Conservation (phyloP, 1,139 yeast genomes). For the Tardiomyces digboiensis region DNA sequence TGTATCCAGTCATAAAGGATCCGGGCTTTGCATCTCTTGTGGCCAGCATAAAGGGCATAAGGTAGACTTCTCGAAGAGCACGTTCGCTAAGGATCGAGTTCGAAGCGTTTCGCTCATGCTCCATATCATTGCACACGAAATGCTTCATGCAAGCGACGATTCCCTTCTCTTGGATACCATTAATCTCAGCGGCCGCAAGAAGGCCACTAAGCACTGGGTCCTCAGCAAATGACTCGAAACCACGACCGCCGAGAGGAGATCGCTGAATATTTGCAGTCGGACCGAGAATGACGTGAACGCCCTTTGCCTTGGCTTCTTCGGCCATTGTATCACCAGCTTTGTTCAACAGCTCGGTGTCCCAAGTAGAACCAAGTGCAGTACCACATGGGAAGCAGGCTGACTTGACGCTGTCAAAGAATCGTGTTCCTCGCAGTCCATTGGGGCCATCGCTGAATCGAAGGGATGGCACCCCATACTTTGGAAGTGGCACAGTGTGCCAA, state of each 20-base stretch:
- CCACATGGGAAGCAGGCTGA: slow-evolving; percentile 47
- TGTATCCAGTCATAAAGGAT: slow-evolving; percentile 50
- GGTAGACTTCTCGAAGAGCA: slow-evolving; percentile 51
- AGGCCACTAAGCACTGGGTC: slow-evolving; percentile 51
- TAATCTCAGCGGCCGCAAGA: slow-evolving; percentile 38
- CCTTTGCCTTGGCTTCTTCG: slow-evolving; percentile 39
- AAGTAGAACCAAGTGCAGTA: slow-evolving; percentile 36
- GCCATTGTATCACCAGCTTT: slow-evolving; percentile 42
- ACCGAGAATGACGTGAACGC: slow-evolving; percentile 41
- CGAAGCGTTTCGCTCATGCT: slow-evolving; percentile 41
- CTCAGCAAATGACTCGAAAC: slow-evolving; percentile 53
- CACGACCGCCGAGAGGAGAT: slow-evolving; percentile 56
- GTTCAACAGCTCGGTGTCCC: slow-evolving; percentile 32
- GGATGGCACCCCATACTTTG: slow-evolving; percentile 35
- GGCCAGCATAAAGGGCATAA: slow-evolving; percentile 54
- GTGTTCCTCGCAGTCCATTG: slow-evolving; percentile 45
- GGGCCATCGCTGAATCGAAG: slow-evolving; percentile 41
- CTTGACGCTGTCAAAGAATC: slow-evolving; percentile 37
- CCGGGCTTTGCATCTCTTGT: slow-evolving; percentile 40
- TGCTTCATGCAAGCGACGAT: slow-evolving; percentile 52
- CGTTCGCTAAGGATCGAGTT: slow-evolving; percentile 43
- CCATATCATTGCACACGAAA: slow-evolving; percentile 52
- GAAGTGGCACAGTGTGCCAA: slow-evolving; percentile 48
- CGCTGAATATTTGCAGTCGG: slow-evolving; percentile 50
- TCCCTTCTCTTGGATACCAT: slow-evolving; percentile 45